Evolutionary conservation across 192 early-diverging fungal species (phyloP).

Genomic region (Coemansia sp.): DNA sequence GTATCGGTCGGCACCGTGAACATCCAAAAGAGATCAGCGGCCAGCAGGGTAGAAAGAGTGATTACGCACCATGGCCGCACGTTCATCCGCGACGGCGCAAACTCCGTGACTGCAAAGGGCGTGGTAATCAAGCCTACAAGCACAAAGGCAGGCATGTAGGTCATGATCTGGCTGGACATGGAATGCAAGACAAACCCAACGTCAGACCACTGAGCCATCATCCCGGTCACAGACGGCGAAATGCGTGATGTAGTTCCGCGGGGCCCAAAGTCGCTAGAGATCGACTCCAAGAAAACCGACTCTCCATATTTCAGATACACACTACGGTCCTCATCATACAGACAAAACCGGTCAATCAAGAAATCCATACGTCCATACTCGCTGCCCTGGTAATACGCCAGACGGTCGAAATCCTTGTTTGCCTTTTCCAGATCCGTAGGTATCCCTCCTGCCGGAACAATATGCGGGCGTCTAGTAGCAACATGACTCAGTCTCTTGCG

Average conservation of each 20-base stretch:
- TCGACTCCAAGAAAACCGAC: slow-evolving; percentile 34
- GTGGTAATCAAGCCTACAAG: slow-evolving; percentile 28
- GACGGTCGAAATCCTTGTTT: slow-evolving; percentile 2
- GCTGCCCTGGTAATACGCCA: slow-evolving; percentile 26
- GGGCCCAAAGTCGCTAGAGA: slow-evolving; percentile 38
- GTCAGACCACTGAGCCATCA: slow-evolving; percentile 12
- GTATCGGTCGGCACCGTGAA: slow-evolving; percentile 21
- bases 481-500: slow-evolving; percentile 17
- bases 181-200: slow-evolving; percentile 23
- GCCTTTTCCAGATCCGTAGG: slow-evolving; percentile 6
- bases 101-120: slow-evolving; percentile 24
- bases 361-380: slow-evolving; percentile 41
- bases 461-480: slow-evolving; percentile 6
- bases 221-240: slow-evolving; percentile 2
- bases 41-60: slow-evolving; percentile 14
- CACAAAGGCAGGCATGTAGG: slow-evolving; percentile 38
- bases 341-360: slow-evolving; percentile 42
- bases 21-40: slow-evolving; percentile 39
- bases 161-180: slow-evolving; percentile 10
- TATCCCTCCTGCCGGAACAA: slow-evolving; percentile 16
- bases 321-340: slow-evolving; percentile 28
- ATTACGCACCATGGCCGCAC: slow-evolving; percentile 38
- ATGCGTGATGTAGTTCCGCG: slow-evolving; percentile 16
- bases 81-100: slow-evolving; percentile 34
- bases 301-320: slow-evolving; percentile 44